A percentile compares a stretch with the other conserved stretches of the same genome.
Conservation (phyloP, 176 grass and related monocot genomes). For the Cymbopogon citratus region DNA sequence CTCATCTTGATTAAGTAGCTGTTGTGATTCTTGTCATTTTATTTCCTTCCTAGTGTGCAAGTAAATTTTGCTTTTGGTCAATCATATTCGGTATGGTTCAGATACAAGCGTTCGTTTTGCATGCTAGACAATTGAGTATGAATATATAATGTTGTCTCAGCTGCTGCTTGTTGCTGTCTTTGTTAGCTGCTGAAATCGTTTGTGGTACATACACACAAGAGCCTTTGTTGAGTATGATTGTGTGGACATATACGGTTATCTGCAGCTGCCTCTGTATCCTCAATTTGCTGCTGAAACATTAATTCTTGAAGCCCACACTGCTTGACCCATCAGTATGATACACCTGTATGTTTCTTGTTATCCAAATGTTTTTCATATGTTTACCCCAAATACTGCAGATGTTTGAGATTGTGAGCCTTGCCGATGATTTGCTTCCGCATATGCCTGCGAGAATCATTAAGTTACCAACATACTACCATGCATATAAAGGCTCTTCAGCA, state of each 20-base stretch:
- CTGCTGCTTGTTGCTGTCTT: slow-evolving; percentile 22
- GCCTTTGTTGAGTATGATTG: neutral
- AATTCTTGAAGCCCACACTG: neutral
- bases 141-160: neutral
- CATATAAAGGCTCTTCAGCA: slow-evolving; percentile 53
- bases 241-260: neutral
- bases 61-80: neutral
- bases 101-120: neutral
- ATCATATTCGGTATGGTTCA: neutral
- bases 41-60: neutral
- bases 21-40: neutral
- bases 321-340: neutral
- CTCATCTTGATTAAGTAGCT: neutral
- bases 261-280: neutral
- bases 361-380: neutral
- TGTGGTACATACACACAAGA: neutral
- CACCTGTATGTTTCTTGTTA: slow-evolving; percentile 10
- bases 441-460: slow-evolving; percentile 77
- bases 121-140: neutral
- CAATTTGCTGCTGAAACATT: neutral
- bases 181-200: slow-evolving; percentile 1
- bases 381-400: slow-evolving; percentile 49
- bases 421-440: slow-evolving; percentile 83
- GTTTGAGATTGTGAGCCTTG: slow-evolving; percentile 87
- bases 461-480: slow-evolving; percentile 57